These are phyloP conservation scores for Thraustochytrium sp. DNA, from an alignment of 352 stramenopile genomes.

Conservation along the genomic window DNA sequence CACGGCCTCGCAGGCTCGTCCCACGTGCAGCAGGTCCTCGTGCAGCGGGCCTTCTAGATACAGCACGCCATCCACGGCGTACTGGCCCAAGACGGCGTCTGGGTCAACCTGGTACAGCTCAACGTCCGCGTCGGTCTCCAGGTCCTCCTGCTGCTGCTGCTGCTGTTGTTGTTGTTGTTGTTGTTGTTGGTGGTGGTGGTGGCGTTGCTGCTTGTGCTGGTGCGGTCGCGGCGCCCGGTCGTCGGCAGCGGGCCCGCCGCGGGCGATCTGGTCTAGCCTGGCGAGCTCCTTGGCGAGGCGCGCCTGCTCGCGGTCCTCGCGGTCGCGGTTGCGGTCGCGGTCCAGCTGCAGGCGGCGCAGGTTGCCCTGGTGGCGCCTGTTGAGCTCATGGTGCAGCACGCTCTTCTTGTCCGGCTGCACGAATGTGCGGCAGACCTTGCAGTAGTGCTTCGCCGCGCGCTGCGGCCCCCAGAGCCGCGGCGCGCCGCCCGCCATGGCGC, in stretches of 20 bases:
- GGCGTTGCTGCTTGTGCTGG: too few species aligned
- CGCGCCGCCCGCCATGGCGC: not conserved
- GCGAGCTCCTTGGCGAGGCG: not conserved
- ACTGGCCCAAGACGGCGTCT: not conserved
- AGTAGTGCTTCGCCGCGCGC: not conserved
- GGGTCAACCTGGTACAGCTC: not conserved
- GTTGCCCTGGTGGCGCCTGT: slow-evolving; percentile 1
- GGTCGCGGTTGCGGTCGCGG: not conserved
- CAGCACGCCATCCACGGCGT: slow-evolving; percentile 9
- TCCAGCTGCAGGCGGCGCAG: slow-evolving; percentile 18
- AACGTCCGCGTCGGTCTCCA: not conserved
- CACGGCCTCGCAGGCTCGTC: not conserved
- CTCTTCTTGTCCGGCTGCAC: slow-evolving; percentile 20
- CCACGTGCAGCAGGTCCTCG: slow-evolving; percentile 13
- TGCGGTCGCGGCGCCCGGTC: not conserved
- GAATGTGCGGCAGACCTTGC: slow-evolving; percentile 13
- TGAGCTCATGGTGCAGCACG: slow-evolving; percentile 32
- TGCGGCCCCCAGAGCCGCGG: not conserved
- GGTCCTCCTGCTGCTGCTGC: not conserved
- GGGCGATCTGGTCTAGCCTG: not conserved
- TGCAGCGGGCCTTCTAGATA: slow-evolving; percentile 22
- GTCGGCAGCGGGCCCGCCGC: not conserved
- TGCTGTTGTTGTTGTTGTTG: too few species aligned
- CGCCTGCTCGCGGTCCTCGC: not conserved
- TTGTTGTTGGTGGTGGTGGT: too few species aligned